Base-by-base conservation (phyloP, 495 filamentous ascomycete species). In the Collariella sp. region DNA sequence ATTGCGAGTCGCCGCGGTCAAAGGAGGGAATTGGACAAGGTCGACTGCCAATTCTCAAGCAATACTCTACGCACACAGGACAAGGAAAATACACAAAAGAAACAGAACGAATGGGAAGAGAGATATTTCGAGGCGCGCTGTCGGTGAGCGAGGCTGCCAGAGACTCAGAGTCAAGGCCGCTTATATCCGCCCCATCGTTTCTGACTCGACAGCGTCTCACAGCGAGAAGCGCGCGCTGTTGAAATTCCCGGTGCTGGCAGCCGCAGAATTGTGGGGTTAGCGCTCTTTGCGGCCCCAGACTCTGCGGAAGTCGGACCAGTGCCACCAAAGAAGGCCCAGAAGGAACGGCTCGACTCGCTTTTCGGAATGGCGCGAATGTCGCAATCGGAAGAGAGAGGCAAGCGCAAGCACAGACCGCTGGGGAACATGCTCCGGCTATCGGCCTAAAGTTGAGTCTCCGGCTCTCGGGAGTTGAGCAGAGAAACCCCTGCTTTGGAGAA, bases 151-250 rank as follows among this genome's bases (percentile, higher is more conserved):
- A n/a, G n/a, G n/a, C n/a, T n/a, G n/a, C n/a, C n/a, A n/a, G n/a
- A n/a, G 44, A n/a, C 38, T 29, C 18, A 18, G 42, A 49, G 31
- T 23, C 35, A 57, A 52, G 42, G 50, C 57, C 57, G 57, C 46
- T 52, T 60, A 52, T 60, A 60, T 55, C 57, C 57, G 57, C 34
- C 22, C 29, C 15, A 51, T 52, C 24, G 38, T 26, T 18, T 18
- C 52, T 46, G 56, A 54, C 53, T 53, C 52, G 46, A 24, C 36
- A 22, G 35, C 18, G 46, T 6, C 23, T 31, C 24, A 9, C 20
- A 49, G 34, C 34, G 47, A n/a, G n/a, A n/a, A n/a, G n/a, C n/a
- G n/a, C n/a, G n/a, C n/a, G n/a, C 18, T 39, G 24, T 23, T 48
- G n/a, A 43, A 35, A 43, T 45, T 41, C 7, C n/a, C 41, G 41